These are phyloP conservation scores for Fusarium sp. DNA, from an alignment of 2,329 filamentous ascomycete species.

Conservation along the genomic window DNA sequence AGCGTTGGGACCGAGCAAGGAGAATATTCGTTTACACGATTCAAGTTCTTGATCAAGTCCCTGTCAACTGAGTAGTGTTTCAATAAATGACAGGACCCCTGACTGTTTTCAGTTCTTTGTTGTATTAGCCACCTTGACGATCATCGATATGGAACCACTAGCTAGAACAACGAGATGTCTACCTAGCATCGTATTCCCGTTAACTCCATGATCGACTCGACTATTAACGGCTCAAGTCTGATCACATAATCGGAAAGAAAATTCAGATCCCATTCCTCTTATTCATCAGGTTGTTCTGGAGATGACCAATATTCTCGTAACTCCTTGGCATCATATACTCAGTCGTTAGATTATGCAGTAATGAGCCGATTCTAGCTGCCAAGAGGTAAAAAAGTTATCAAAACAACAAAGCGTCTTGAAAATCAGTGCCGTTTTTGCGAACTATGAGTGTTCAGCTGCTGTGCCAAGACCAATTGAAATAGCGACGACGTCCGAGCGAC, in stretches of 20 bases:
- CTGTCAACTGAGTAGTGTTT: background rate
- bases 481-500: slow-evolving; percentile 2
- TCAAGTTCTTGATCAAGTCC: background rate
- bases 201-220: background rate
- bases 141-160: background rate
- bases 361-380: background rate
- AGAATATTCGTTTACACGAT: background rate
- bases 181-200: background rate
- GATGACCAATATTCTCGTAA: background rate
- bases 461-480: slow-evolving; percentile 11
- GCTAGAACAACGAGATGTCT: background rate
- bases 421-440: background rate
- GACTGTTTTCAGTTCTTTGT: background rate
- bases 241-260: background rate
- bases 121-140: background rate
- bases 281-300: background rate
- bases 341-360: background rate
- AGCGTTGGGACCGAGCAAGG: background rate
- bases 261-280: background rate
- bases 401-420: background rate
- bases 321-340: background rate
- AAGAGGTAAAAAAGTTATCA: background rate
- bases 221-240: background rate
- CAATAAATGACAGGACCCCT: background rate
- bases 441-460: background rate